Evolutionary conservation across 2,329 filamentous ascomycete species (phyloP).

Genomic region (Diaporthe batatas): DNA sequence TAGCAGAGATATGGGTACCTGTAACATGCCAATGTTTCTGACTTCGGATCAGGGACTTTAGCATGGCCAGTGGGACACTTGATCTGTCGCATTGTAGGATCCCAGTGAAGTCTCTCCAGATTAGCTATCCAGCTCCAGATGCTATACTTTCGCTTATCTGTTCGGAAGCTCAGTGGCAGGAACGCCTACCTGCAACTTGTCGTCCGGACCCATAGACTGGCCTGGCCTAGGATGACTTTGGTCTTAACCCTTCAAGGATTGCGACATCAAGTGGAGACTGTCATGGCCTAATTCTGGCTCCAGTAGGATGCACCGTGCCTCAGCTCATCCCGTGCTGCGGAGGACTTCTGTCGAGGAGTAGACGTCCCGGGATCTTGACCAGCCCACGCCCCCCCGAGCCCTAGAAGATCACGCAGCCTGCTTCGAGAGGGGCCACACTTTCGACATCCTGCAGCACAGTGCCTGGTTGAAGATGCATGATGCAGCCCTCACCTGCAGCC

Average conservation of each 20-base stretch:
- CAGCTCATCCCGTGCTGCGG: background rate
- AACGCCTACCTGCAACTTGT: background rate
- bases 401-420: conserved; percentile 25
- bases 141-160: conserved; percentile 7
- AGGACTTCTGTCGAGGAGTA: conserved; percentile 28
- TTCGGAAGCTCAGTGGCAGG: background rate
- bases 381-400: conserved; percentile 12
- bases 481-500: conserved; percentile 34
- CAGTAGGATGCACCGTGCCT: conserved; percentile 12
- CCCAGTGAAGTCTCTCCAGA: background rate
- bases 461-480: conserved; percentile 9
- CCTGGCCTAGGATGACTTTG: background rate
- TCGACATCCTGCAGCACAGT: conserved; percentile 35
- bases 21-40: background rate
- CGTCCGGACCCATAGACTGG: background rate
- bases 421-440: background rate
- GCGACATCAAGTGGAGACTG: background rate
- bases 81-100: background rate
- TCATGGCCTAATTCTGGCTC: background rate
- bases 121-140: background rate
- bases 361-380: background rate
- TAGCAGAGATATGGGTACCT: no score
- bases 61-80: background rate
- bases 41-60: background rate
- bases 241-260: background rate